phyloP scores from a whole-genome alignment of 139 green algal species.

The Tetraselmis striata region DNA sequence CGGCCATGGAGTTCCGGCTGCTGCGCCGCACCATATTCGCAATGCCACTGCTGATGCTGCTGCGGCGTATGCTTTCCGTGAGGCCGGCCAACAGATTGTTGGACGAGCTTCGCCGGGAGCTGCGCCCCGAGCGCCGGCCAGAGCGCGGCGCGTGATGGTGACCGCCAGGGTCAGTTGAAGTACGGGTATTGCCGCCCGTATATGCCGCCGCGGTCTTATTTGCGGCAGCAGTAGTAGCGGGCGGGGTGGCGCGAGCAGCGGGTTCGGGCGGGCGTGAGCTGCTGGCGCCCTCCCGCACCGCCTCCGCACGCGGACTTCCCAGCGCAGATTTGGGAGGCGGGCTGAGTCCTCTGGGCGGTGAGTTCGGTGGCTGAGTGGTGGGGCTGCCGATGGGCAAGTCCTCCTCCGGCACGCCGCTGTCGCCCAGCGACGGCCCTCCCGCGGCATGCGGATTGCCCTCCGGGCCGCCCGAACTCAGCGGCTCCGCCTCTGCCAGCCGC shows the following conservation, averaged over 20 bases:
- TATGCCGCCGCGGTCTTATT: neutral
- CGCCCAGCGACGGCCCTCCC: neutral
- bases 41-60: too few species aligned
- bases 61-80: too few species aligned
- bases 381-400: neutral
- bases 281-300: neutral
- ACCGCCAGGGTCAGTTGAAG: too few species aligned
- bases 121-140: too few species aligned
- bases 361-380: neutral
- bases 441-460: neutral
- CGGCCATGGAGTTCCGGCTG: too few species aligned
- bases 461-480: neutral
- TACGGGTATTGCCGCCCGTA: too few species aligned
- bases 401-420: neutral
- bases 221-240: neutral
- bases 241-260: neutral
- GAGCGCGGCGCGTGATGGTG: too few species aligned
- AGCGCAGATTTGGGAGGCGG: neutral
- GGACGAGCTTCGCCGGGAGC: too few species aligned
- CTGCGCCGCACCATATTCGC: too few species aligned
- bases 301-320: neutral
- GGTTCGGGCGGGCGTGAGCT: neutral
- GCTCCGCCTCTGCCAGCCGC: neutral
- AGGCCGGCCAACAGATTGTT: too few species aligned
- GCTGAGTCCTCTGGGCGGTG: neutral